Percentiles rank a stretch among this genome's conserved stretches.
Evolutionary conservation across 129 eudicot species (phyloP).

Genomic region (Flaveria robusta): DNA sequence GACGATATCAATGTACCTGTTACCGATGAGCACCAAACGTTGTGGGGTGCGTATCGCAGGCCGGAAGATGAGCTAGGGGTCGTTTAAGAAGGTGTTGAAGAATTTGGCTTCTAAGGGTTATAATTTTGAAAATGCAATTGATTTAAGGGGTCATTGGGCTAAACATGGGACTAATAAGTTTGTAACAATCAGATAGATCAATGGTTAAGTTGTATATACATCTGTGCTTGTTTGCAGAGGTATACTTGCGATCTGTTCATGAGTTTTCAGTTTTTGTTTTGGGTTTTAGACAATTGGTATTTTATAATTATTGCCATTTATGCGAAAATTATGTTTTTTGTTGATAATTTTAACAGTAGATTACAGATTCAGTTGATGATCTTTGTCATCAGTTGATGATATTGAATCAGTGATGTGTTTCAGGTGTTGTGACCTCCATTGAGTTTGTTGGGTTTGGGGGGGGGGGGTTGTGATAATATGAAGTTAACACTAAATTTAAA

Average conservation of each 20-base stretch:
- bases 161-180: constrained; percentile 99
- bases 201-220: constrained; percentile 49
- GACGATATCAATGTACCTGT: constrained; percentile 74
- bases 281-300: constrained; percentile 38
- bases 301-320: constrained; percentile 27
- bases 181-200: constrained; percentile 81
- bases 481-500: too few species aligned
- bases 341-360: constrained; percentile 26
- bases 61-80: constrained; percentile 91
- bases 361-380: constrained; percentile 9
- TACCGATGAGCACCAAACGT: constrained; percentile 92
- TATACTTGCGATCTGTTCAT: constrained; percentile 22
- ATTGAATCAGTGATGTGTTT: neutral
- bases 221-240: constrained; percentile 49
- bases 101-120: constrained; percentile 77
- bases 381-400: neutral
- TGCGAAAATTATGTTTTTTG: constrained; percentile 20
- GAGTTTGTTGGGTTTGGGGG: neutral
- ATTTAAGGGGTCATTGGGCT: constrained; percentile 92
- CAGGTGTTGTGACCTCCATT: neutral
- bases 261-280: constrained; percentile 31
- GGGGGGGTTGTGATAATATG: too few species aligned
- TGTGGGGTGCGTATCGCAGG: constrained; percentile 98
- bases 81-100: constrained; percentile 92
- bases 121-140: constrained; percentile 79